Evolutionary conservation across 2,329 filamentous ascomycete species (phyloP), one percentile per base, ranked within the genome.

Genomic region (Ophiosphaerella narmari): DNA sequence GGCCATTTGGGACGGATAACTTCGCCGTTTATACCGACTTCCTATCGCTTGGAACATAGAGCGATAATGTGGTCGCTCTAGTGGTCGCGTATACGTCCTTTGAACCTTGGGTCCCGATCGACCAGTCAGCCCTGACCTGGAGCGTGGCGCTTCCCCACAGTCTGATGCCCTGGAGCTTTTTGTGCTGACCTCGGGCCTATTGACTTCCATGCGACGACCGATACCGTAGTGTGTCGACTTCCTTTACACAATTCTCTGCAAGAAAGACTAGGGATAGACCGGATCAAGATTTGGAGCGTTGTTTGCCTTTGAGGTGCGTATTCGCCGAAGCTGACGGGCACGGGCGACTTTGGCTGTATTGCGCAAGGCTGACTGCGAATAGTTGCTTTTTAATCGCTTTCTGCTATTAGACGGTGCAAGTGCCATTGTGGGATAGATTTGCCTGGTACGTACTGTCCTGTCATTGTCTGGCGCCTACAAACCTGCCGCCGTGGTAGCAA

Each of bases 191-290:
- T 44, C 52, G 57, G 60, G 56, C 66, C 53, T 59, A 59, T 64
- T 59, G 56, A 52, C 63, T 57, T 52, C 29, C 55, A 71, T 71
- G 68, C 68, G 57, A 66, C 67, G 59, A 62, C 66, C 62, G 63
- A 71, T 71, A 66, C 61, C 57, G 63, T 68, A 69, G 62, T 62
- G 64, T 66, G 63, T 63, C 59, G 57, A 65, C 62, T 67, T 65
- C 62, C 59, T 59, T 66, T 71, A 63, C 63, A 62, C 62, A 48
- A 63, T 69, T 70, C 61, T 66, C 59, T 61, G 62, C 61, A 53
- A 58, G 62, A 63, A 71, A 71, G 69, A 73, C 59, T 74, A 73
- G 71, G 71, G 71, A 73, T 74, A 74, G 71, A 74, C 57, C 64
- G 69, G 70, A 62, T 72, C 60, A 71, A 73, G 68, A 71, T 70